A percentile compares a stretch with the other conserved stretches of the same genome.
These are phyloP conservation scores for Nemania diffusa DNA, from an alignment of 2,329 filamentous ascomycete species.

Conservation along the genomic window DNA sequence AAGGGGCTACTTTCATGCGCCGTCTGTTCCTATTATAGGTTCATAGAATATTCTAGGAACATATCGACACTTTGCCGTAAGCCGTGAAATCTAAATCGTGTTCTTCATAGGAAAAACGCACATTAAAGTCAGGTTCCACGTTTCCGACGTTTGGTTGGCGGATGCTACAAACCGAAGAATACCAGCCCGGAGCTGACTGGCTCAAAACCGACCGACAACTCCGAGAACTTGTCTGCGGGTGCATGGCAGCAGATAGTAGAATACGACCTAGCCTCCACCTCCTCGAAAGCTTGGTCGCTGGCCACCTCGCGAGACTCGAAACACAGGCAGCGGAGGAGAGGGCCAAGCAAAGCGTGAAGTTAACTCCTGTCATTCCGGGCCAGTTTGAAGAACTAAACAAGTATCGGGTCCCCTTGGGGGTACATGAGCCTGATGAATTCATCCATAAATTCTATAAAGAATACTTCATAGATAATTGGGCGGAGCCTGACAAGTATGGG, in stretches of 20 bases:
- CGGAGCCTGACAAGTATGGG: background rate
- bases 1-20: background rate
- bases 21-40: too few relatives aligned
- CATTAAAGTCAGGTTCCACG: accelerated
- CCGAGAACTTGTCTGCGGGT: conserved; percentile 17
- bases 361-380: background rate
- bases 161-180: background rate
- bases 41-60: background rate
- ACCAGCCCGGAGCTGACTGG: background rate
- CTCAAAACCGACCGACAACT: background rate
- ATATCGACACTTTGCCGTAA: background rate
- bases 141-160: conserved; percentile 20
- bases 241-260: background rate
- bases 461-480: conserved; percentile 14
- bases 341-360: background rate
- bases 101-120: background rate
- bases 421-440: background rate
- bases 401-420: background rate
- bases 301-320: background rate
- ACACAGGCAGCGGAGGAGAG: background rate
- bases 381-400: background rate
- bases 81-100: background rate
- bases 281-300: background rate
- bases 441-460: conserved; percentile 11
- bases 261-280: background rate